Base-by-base conservation (phyloP, 2,329 filamentous ascomycete genomes). In the Diaporthe humulicola region DNA sequence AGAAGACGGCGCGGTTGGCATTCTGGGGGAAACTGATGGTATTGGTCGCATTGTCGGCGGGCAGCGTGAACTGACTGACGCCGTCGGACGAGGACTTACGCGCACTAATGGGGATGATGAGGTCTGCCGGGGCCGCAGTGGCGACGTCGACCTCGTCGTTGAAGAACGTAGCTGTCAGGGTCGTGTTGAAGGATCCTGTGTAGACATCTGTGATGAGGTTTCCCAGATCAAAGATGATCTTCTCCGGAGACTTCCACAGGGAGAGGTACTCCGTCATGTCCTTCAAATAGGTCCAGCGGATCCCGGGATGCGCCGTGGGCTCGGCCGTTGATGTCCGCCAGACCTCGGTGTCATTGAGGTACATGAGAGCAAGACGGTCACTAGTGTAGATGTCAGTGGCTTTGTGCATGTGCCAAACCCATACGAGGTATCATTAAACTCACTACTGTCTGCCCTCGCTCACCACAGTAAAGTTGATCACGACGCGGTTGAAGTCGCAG, bases 301-400 rank as follows among this genome's bases (percentile, higher is more conserved):
- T 95, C 9, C 94, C 94, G 30, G 88, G 88, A 6, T 85, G 79
- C 5, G 79, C 77, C 0, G 91, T 94, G 1, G 95, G 94, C 84
- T 97, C 93, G 5, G 94, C 93, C 1, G 95, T 97, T 7, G 94
- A 95, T 2, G 94, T 96, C 33, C 94, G 88, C 87, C 93, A 97
- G n/a, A 97, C 88, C 81, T 97, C 94, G 14, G 90, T 91, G 81
- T 96, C 93, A 54, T 91, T 91, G 50, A 97, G 86, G 79, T 93
- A 97, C 88, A 97, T 92, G 42, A 93, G 83, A 5, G 91, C 95
- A 12, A 96, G 87, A 52, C 94, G 89, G 81, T 97, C 95, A 82
- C 69, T 71, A 30, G 25, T 36, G 30, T 4, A 15, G 22, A 3
- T 9, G 54, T 71, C 54, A 71, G 69, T 50, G 40, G 30, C 54